Base-by-base conservation (phyloP, 169 alveolate genomes). In the Cryptosporidium meleagridis region DNA sequence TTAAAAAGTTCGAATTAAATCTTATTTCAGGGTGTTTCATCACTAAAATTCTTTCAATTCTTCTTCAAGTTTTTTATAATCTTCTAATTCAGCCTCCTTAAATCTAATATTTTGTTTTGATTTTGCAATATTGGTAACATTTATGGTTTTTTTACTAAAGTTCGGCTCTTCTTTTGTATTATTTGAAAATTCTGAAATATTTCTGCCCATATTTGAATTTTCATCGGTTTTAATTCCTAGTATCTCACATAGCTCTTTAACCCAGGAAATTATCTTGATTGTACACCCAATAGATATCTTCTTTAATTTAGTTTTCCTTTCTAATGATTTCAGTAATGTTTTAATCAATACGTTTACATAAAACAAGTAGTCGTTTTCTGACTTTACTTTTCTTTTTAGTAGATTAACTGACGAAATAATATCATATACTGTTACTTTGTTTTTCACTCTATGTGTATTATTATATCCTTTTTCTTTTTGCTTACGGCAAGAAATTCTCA, bases 261-360 rank as follows among this genome's bases (percentile, higher is more conserved):
- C 23, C 89, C 89, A 80, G 12, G 31, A 31, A 3, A 33, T n/a
- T 59, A 80, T 80, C 44, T 80, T 59, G 12, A 3, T 80, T 37
- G 33, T 8, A 44, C 89, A 80, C 44, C 67, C 67, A 37, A 23
- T 26, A 23, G 89, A 62, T 3, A 80, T 33, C 41, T 45, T 35
- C 26, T 35, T 31, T 21, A 52, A 62, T 29, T 39, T 37, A 8
- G 48, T n/a, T 37, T 80, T 80, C 48, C 53, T 59, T 29, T 80
- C 51, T 39, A 80, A 65, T 12, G 75, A 41, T 62, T 80, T 80
- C 16, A 80, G 18, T 26, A 80, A 18, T 4, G 75, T 62, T 39
- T 80, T 53, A 21, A 62, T 65, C 37, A 80, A 80, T 59, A 80
- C 29, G 9, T 29, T 65, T 10, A 80, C 59, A 31, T 45, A 29